A percentile compares a stretch with the other conserved stretches of the same genome.
Conservation (phyloP, 2,329 filamentous ascomycete species). For the Cladophialophora carrionii region DNA sequence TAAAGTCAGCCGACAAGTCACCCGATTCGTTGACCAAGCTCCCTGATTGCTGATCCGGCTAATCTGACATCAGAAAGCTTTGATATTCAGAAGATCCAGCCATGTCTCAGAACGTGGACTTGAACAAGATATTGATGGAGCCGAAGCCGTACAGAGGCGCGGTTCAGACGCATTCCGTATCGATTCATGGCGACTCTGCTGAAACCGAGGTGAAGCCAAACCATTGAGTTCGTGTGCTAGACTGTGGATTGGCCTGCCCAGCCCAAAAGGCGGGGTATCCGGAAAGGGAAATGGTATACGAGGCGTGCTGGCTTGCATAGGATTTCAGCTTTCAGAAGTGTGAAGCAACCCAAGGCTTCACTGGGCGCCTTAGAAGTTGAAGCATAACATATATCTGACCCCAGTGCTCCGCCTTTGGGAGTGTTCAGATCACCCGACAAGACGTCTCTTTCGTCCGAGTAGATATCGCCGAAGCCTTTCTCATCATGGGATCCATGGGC, state of each 20-base stretch:
- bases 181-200: background rate
- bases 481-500: conserved; percentile 13
- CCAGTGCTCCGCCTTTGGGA: too few relatives aligned
- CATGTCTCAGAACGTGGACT: background rate
- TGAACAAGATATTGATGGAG: background rate
- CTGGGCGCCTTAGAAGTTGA: background rate
- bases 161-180: background rate
- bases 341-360: background rate
- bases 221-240: background rate
- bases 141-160: background rate
- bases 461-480: background rate
- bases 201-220: background rate
- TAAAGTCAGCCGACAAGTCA: conserved; percentile 8
- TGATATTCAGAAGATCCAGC: background rate
- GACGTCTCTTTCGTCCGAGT: background rate
- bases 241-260: background rate
- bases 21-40: background rate
- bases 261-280: background rate
- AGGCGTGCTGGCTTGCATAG: background rate
- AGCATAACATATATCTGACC: background rate
- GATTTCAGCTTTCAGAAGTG: conserved; percentile 1
- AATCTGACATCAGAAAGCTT: background rate
- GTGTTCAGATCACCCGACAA: background rate
- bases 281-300: background rate
- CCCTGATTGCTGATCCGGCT: background rate